phyloP scores from a whole-genome alignment of 176 grass and related monocot species.

The Chrysopogon serrulatus region DNA sequence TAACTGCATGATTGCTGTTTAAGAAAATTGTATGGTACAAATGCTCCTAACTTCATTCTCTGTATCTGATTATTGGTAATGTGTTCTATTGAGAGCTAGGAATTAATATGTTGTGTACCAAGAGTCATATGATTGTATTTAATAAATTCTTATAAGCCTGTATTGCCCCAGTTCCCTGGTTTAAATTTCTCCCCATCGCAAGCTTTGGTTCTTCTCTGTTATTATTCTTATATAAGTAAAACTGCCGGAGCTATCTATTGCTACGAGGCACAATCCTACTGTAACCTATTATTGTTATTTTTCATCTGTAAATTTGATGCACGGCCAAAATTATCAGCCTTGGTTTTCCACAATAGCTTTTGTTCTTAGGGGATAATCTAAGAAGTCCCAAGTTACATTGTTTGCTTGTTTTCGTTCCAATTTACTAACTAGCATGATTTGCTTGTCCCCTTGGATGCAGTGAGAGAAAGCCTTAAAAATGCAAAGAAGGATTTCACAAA shows the following conservation, averaged over 20 bases:
- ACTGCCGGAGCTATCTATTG: not conserved
- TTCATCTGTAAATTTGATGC: not conserved
- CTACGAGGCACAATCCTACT: not conserved
- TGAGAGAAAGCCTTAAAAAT: constrained; percentile 74
- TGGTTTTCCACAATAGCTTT: not conserved
- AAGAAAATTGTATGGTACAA: not conserved
- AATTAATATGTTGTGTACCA: not conserved
- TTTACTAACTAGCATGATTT: constrained; percentile 13
- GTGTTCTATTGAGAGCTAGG: not conserved
- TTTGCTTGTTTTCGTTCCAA: not conserved
- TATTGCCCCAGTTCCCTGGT: not conserved
- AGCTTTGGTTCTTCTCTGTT: not conserved
- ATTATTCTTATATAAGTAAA: not conserved
- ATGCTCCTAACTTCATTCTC: not conserved
- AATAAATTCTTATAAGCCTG: not conserved
- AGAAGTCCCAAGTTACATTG: not conserved
- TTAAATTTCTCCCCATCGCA: not conserved
- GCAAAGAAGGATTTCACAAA: constrained; percentile 87
- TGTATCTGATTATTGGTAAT: not conserved
- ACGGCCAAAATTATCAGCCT: not conserved
- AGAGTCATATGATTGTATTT: not conserved
- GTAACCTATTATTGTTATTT: not conserved
- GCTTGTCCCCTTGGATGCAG: constrained; percentile 49
- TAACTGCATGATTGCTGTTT: not conserved
- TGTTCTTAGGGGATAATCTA: not conserved